These are phyloP conservation scores for Hymenoscyphus scutula DNA, from an alignment of 2,329 filamentous ascomycete species.

Conservation along the genomic window DNA sequence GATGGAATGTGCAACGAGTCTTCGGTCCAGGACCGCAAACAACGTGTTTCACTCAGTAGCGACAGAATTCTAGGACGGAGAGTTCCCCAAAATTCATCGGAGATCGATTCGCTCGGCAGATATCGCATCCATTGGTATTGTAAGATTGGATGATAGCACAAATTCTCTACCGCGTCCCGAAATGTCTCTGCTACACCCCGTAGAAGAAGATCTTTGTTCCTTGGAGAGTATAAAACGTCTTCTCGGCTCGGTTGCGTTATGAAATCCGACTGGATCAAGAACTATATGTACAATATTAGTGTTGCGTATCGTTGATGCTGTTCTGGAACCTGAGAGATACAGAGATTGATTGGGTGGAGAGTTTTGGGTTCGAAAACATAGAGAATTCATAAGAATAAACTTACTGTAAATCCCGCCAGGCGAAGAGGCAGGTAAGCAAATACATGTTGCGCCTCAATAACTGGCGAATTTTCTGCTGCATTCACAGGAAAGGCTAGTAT, in stretches of 20 bases:
- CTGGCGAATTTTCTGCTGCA: neutral
- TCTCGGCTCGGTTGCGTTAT: neutral
- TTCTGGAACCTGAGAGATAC: too few relatives aligned
- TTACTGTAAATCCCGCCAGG: neutral
- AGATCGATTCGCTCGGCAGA: slow-evolving; percentile 37
- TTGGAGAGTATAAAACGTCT: neutral
- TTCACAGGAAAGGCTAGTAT: neutral
- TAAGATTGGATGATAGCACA: slow-evolving; percentile 41
- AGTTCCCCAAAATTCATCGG: slow-evolving; percentile 10
- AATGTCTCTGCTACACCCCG: neutral
- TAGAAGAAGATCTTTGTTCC: neutral
- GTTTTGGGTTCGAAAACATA: too few relatives aligned
- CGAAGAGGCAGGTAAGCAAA: neutral
- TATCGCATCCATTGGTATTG: slow-evolving; percentile 47
- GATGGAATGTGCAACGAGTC: neutral
- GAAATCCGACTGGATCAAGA: neutral
- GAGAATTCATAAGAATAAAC: neutral
- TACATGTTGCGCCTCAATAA: neutral
- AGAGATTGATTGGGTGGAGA: too few relatives aligned
- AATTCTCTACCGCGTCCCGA: slow-evolving; percentile 25
- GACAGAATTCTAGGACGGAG: neutral
- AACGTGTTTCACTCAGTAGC: neutral
- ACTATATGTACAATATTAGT: neutral
- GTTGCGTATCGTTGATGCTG: too few relatives aligned
- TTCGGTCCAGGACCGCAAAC: neutral